Conservation (phyloP, 2,329 filamentous ascomycete genomes). For the Triangularia verruculosa region DNA sequence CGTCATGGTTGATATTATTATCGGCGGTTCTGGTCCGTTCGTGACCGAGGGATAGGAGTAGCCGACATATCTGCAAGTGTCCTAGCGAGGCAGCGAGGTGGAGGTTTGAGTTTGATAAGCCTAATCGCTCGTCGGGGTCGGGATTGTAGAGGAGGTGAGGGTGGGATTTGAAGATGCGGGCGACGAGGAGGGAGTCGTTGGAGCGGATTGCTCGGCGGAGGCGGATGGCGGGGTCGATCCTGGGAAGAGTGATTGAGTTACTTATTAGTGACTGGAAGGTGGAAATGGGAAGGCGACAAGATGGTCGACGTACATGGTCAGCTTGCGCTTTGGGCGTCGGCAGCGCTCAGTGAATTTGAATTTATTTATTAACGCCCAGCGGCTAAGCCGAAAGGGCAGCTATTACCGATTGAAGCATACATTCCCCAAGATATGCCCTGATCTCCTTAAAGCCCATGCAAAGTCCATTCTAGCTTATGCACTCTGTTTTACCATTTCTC, state of each 20-base stretch:
- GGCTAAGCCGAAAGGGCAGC: no score
- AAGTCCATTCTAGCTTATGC: no score
- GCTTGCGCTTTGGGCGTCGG: no score
- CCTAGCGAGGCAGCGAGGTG: slow-evolving; percentile 77
- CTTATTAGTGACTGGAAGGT: background rate
- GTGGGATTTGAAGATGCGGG: slow-evolving; percentile 72
- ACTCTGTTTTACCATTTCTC: no score
- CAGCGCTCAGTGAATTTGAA: no score
- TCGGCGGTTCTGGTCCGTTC: slow-evolving; percentile 51
- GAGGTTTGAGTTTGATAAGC: slow-evolving; percentile 77
- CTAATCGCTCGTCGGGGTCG: slow-evolving; percentile 58
- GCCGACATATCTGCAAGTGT: slow-evolving; percentile 63
- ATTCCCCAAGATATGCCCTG: no score
- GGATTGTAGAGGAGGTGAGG: slow-evolving; percentile 73
- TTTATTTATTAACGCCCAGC: no score
- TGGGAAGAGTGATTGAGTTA: slow-evolving; percentile 33
- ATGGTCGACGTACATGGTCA: no score
- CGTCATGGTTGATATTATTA: background rate
- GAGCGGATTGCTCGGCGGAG: slow-evolving; percentile 78
- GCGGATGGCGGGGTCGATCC: slow-evolving; percentile 74
- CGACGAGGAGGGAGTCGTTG: slow-evolving; percentile 68
- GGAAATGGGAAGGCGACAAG: background rate
- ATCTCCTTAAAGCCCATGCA: no score
- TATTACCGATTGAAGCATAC: no score
- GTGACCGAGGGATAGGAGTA: slow-evolving; percentile 71